Evolutionary conservation across 805 yeast species (phyloP).

Genomic region (Wickerhamiella sergipiensis): DNA sequence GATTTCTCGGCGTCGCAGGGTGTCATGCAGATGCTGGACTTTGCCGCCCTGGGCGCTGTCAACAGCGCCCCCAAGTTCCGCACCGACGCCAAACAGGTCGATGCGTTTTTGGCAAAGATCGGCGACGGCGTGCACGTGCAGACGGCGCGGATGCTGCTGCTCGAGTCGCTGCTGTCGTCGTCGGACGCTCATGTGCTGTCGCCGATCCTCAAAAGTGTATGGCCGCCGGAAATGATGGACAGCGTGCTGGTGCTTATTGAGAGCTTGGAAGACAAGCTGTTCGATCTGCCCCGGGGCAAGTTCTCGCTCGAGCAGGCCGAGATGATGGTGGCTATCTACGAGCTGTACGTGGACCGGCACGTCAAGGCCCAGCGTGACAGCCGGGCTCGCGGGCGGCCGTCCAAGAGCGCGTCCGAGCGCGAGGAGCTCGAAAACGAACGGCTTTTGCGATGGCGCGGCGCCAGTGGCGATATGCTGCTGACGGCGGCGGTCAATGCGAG

Average conservation of each 20-base stretch:
- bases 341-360: constrained; percentile 15
- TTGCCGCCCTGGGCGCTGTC: constrained; percentile 18
- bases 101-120: constrained; percentile 19
- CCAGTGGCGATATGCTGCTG: not conserved
- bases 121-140: constrained; percentile 27
- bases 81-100: constrained; percentile 12
- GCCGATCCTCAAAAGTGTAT: constrained; percentile 8
- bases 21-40: constrained; percentile 20
- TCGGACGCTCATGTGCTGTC: not conserved
- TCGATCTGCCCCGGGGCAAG: not conserved
- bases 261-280: not conserved
- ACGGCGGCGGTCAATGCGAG: not conserved
- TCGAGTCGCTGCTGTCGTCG: constrained; percentile 11
- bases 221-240: not conserved
- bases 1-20: constrained; percentile 16
- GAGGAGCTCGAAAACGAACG: constrained; percentile 12
- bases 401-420: constrained; percentile 18
- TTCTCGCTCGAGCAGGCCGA: not conserved
- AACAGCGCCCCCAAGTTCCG: constrained; percentile 6
- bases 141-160: constrained; percentile 26
- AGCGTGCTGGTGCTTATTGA: not conserved
- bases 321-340: constrained; percentile 13
- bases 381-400: not conserved
- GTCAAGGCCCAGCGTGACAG: constrained; percentile 4
- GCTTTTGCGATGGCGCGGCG: not conserved